Evolutionary conservation across 2,329 filamentous ascomycete genomes (phyloP).

Genomic region (Aureobasidium zeae): DNA sequence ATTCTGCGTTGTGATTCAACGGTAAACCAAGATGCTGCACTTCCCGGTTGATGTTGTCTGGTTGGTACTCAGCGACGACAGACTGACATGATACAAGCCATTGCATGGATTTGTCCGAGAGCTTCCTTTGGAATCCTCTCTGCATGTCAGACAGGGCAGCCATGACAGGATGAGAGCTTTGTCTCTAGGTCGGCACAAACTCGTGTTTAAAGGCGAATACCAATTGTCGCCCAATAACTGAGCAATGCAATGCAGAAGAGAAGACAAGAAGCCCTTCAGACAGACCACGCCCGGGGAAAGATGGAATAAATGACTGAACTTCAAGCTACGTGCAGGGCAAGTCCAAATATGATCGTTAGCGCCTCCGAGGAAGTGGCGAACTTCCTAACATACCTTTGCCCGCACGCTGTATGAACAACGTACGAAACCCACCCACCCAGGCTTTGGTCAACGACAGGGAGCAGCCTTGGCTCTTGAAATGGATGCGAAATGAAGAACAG

Average conservation of each 20-base stretch:
- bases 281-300: background rate
- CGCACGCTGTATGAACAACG: constrained; percentile 5
- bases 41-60: background rate
- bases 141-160: background rate
- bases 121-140: background rate
- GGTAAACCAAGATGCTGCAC: constrained; percentile 1
- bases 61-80: constrained; percentile 3
- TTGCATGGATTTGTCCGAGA: background rate
- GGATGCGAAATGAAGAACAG: background rate
- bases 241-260: background rate
- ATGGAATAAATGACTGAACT: background rate
- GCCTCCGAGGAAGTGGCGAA: background rate
- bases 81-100: constrained; percentile 7
- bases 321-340: background rate
- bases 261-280: background rate
- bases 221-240: too few species aligned
- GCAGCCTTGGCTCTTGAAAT: constrained; percentile 4
- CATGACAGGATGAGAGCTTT: too few species aligned
- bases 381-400: background rate
- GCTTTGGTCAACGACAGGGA: constrained; percentile 1
- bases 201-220: too few species aligned
- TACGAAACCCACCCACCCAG: constrained; percentile 11
- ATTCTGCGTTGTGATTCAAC: background rate
- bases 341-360: background rate
- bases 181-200: too few species aligned